These are phyloP conservation scores for Corylus americana DNA, from an alignment of 306 rosid genomes.

Conservation along the genomic window DNA sequence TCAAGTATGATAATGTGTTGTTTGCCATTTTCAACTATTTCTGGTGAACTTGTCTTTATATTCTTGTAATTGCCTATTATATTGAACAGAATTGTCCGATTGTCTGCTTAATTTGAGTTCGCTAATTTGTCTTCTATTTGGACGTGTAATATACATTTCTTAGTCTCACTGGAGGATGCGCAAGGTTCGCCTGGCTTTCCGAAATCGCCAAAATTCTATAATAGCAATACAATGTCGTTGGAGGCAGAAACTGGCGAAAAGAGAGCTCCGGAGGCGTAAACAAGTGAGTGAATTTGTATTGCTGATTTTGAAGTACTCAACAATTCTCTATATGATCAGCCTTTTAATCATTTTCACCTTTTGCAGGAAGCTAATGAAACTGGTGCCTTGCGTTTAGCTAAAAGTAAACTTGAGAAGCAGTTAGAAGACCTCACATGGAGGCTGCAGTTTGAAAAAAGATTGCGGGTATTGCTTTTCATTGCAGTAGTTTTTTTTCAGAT, in stretches of 20 bases:
- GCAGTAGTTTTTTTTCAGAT: slow-evolving; percentile 11
- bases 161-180: slow-evolving; percentile 88
- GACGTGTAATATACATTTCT: slow-evolving; percentile 27
- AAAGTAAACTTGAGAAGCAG: slow-evolving; percentile 94
- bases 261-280: slow-evolving; percentile 74
- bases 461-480: slow-evolving; percentile 62
- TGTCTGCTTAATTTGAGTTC: neutral
- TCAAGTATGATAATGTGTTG: neutral
- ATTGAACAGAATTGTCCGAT: neutral
- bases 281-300: slow-evolving; percentile 42
- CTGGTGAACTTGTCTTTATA: neutral
- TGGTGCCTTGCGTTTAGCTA: slow-evolving; percentile 95
- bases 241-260: slow-evolving; percentile 83
- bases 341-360: slow-evolving; percentile 25
- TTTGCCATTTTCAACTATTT: neutral
- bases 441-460: slow-evolving; percentile 86
- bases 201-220: slow-evolving; percentile 53
- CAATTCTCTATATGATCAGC: slow-evolving; percentile 3
- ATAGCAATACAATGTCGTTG: slow-evolving; percentile 84
- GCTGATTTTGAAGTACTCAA: slow-evolving; percentile 4
- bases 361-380: slow-evolving; percentile 93
- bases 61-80: slow-evolving; percentile 3
- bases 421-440: slow-evolving; percentile 96
- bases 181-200: slow-evolving; percentile 68
- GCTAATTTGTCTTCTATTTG: slow-evolving; percentile 10